Percentiles rank a stretch among this genome's conserved stretches.
Conservation (phyloP, 2,329 filamentous ascomycete genomes). For the Sodiomyces alkalinus region DNA sequence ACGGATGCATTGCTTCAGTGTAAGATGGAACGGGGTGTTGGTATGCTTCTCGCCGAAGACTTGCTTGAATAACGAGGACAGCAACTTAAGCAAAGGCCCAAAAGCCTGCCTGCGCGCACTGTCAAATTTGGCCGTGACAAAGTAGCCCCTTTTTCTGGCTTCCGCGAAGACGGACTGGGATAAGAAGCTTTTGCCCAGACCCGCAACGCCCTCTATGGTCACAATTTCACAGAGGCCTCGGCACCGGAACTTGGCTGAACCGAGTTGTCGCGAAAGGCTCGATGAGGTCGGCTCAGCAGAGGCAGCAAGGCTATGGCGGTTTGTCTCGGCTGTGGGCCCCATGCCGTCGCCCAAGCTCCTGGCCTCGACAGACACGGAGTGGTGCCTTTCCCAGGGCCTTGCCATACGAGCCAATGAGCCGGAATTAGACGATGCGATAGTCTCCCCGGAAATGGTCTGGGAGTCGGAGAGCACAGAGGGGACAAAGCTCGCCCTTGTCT, state of each 20-base stretch:
- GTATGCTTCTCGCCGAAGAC: slow-evolving; percentile 53
- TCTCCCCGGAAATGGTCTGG: slow-evolving; percentile 26
- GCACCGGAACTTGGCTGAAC: slow-evolving; percentile 41
- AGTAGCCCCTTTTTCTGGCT: slow-evolving; percentile 45
- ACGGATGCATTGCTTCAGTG: slow-evolving; percentile 44
- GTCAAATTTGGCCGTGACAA: slow-evolving; percentile 52
- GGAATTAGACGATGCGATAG: slow-evolving; percentile 30
- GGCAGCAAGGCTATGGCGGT: slow-evolving; percentile 19
- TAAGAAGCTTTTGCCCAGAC: slow-evolving; percentile 50
- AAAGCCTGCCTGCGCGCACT: slow-evolving; percentile 44
- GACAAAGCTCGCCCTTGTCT: slow-evolving; percentile 21
- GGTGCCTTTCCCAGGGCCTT: slow-evolving; percentile 36
- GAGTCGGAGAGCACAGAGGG: slow-evolving; percentile 25
- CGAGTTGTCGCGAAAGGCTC: slow-evolving; percentile 38
- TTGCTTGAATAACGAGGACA: slow-evolving; percentile 52
- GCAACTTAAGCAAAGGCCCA: slow-evolving; percentile 46
- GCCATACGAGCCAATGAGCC: slow-evolving; percentile 19
- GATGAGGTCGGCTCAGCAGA: slow-evolving; percentile 30
- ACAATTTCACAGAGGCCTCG: slow-evolving; percentile 50
- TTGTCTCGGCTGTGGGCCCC: slow-evolving; percentile 20
- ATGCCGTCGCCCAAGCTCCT: slow-evolving; percentile 29
- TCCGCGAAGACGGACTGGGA: slow-evolving; percentile 48
- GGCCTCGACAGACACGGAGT: slow-evolving; percentile 33
- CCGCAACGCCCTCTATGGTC: slow-evolving; percentile 43
- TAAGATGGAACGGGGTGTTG: slow-evolving; percentile 46